These are phyloP conservation scores for Camellia oleifera DNA, from an alignment of 179 eudicot species.

Conservation along the genomic window DNA sequence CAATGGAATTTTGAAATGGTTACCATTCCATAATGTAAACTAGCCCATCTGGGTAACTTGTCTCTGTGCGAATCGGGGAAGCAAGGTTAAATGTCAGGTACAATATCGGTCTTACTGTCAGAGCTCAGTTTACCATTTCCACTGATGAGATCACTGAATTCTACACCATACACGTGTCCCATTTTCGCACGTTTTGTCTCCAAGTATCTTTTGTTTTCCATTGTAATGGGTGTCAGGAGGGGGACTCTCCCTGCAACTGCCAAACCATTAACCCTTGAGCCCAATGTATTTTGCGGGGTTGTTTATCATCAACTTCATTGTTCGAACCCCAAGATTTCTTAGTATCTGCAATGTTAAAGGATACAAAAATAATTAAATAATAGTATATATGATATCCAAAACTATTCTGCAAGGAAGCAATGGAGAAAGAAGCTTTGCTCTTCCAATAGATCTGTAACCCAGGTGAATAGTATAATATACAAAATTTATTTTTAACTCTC, in stretches of 20 bases:
- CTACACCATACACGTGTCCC: slow-evolving; percentile 70
- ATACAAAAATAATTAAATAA: not conserved
- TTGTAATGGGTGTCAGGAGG: slow-evolving; percentile 70
- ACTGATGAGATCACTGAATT: slow-evolving; percentile 21
- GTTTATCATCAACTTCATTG: slow-evolving; percentile 92
- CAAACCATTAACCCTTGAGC: slow-evolving; percentile 80
- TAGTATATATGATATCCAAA: not conserved
- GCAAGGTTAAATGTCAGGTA: not conserved
- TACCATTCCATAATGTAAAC: not conserved
- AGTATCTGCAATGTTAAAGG: slow-evolving; percentile 52
- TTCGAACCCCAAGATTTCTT: slow-evolving; percentile 79
- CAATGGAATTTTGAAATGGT: not conserved
- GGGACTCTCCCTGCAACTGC: slow-evolving; percentile 73
- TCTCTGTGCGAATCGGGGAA: not conserved
- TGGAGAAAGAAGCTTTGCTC: not conserved
- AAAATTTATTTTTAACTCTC: not conserved
- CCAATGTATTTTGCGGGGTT: slow-evolving; percentile 80
- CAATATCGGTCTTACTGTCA: not conserved
- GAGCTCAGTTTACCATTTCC: slow-evolving; percentile 25
- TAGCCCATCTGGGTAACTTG: not conserved
- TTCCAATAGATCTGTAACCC: not conserved
- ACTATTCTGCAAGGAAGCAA: not conserved
- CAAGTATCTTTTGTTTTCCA: slow-evolving; percentile 69
- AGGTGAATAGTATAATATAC: not conserved
- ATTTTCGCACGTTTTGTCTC: slow-evolving; percentile 77